Conservation (phyloP, 1,284 basidiomycete genomes). For the Dichomitus squalens region DNA sequence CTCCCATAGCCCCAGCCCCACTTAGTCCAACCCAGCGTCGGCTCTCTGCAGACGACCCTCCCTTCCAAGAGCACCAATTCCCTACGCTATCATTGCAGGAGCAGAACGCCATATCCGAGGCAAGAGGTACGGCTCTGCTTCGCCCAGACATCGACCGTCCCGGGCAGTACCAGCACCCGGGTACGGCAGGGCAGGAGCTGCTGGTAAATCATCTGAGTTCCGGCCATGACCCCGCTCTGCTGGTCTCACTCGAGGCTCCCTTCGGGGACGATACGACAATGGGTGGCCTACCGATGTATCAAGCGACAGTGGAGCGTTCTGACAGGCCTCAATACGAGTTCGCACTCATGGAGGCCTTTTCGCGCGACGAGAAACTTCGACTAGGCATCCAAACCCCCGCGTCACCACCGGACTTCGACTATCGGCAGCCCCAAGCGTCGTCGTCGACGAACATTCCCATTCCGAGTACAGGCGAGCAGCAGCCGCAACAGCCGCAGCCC, state of each 20-base stretch:
- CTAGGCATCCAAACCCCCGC: conserved; percentile 52
- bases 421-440: conserved; percentile 19
- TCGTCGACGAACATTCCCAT: conserved; percentile 17
- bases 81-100: conserved; percentile 46
- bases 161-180: conserved; percentile 30
- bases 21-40: conserved; percentile 19
- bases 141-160: conserved; percentile 17
- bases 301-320: conserved; percentile 45
- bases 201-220: conserved; percentile 42
- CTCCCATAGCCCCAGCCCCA: conserved; percentile 31
- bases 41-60: conserved; percentile 25
- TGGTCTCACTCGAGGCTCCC: conserved; percentile 37
- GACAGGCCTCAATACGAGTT: conserved; percentile 69
- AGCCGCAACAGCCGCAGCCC: conserved; percentile 4
- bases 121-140: conserved; percentile 32
- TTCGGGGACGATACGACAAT: conserved; percentile 33
- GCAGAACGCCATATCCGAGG: conserved; percentile 46
- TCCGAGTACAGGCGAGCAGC: conserved; percentile 10
- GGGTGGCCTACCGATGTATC: conserved; percentile 64
- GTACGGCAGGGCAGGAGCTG: conserved; percentile 29
- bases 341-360: conserved; percentile 79
- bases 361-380: conserved; percentile 65
- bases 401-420: conserved; percentile 21
- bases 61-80: conserved; percentile 38
- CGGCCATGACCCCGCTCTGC: conserved; percentile 50